Conservation (phyloP, 768 basidiomycete genomes). For the Tylopilus felleus region DNA sequence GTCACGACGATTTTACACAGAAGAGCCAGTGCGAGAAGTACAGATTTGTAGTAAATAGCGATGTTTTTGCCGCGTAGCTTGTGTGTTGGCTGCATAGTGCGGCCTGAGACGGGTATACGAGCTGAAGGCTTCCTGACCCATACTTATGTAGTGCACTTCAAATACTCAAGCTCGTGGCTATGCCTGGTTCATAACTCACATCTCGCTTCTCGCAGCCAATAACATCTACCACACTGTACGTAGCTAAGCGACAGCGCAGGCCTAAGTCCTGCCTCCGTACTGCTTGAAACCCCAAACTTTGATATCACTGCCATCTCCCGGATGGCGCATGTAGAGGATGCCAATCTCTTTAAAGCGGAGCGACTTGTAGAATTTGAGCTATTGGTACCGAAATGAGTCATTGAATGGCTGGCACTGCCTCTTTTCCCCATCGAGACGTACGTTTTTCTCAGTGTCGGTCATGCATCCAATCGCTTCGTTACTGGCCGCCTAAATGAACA, state of each 20-base stretch:
- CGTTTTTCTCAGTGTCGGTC: constrained; percentile 5
- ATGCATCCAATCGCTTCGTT: background rate
- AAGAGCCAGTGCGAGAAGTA: background rate
- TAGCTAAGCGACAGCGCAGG: background rate
- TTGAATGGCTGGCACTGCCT: background rate
- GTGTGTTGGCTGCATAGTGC: background rate
- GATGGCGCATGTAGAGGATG: background rate
- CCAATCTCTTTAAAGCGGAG: background rate
- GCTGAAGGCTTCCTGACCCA: no score
- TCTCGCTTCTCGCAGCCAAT: background rate
- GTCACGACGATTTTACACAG: background rate
- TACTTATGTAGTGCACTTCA: no score
- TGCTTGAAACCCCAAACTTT: constrained; percentile 1
- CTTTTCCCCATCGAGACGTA: background rate
- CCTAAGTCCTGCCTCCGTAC: background rate
- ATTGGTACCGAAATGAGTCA: background rate
- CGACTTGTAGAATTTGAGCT: constrained; percentile 4
- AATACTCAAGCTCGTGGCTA: background rate
- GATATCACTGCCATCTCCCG: background rate
- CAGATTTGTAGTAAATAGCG: background rate
- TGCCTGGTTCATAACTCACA: background rate
- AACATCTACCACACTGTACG: background rate
- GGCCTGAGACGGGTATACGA: background rate
- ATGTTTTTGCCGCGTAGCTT: background rate
- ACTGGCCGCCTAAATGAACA: background rate